Conservation (phyloP, 306 rosid species). For the Prunus salicina region DNA sequence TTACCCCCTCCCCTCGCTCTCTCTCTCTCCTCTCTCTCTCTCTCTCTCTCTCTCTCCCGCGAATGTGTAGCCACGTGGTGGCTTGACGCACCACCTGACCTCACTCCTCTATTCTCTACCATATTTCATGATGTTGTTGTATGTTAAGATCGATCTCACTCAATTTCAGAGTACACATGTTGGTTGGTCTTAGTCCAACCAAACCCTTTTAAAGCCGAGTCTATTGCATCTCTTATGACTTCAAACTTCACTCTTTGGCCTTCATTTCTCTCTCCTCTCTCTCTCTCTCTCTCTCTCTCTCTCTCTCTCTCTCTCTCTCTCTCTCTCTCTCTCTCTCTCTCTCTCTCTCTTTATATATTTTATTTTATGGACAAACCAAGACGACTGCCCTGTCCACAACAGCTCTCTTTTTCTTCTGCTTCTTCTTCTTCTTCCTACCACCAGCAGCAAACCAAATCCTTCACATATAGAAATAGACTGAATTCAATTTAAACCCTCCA, state of each 20-base stretch:
- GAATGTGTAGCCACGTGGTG: conserved; percentile 22
- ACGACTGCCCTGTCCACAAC: background rate
- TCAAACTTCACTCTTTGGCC: conserved; percentile 14
- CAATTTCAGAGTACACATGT: background rate
- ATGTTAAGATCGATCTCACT: background rate
- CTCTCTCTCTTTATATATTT: background rate
- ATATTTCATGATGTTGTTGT: conserved; percentile 6
- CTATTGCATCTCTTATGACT: conserved; percentile 45
- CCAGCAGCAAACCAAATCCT: background rate
- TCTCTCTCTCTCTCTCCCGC: background rate
- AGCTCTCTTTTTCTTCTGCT: background rate
- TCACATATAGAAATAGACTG: no score
- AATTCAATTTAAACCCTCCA: background rate
- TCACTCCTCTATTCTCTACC: conserved; percentile 25
- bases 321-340: background rate
- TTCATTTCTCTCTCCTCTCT: conserved; percentile 2
- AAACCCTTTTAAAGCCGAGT: conserved; percentile 62
- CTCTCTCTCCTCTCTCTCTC: background rate
- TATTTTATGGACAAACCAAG: conserved; percentile 17
- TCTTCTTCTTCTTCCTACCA: background rate
- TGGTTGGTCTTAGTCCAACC: conserved; percentile 58
- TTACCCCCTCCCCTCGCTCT: background rate
- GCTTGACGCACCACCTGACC: conserved; percentile 58
- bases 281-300: conserved; percentile 7
- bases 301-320: background rate